Percentiles rank a stretch among this genome's conserved stretches.
These are phyloP conservation scores for Solanum chiquidenum DNA, from an alignment of 257 asterid genomes.

Conservation along the genomic window DNA sequence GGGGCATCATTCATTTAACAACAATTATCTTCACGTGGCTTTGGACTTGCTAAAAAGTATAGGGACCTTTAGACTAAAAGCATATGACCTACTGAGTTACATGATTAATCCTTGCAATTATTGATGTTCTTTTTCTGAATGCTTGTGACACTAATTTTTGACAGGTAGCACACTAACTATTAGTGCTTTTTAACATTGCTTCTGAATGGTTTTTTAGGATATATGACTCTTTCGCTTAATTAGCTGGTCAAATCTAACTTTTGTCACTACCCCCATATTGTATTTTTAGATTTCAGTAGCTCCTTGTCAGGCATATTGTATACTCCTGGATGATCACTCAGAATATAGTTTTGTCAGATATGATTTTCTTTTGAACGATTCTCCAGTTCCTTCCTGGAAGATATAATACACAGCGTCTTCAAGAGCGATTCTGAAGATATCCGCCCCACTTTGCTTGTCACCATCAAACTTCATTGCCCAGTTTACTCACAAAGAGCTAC, in stretches of 20 bases:
- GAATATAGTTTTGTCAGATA: too few species aligned
- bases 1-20: too few species aligned
- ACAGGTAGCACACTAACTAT: background rate
- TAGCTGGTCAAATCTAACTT: background rate
- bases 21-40: background rate
- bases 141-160: background rate
- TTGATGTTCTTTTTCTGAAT: background rate
- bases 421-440: too few species aligned
- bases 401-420: too few species aligned
- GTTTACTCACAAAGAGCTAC: too few species aligned
- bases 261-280: background rate
- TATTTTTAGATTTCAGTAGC: background rate
- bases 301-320: background rate
- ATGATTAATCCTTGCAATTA: background rate
- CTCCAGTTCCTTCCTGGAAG: too few species aligned
- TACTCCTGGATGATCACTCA: too few species aligned
- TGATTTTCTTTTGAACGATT: too few species aligned
- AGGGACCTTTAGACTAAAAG: conserved; percentile 25
- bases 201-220: background rate
- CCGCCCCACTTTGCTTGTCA: too few species aligned
- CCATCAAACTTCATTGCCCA: too few species aligned
- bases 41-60: conserved; percentile 28
- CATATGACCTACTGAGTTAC: conserved; percentile 15
- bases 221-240: background rate
- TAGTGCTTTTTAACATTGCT: background rate